A percentile compares a stretch with the other conserved stretches of the same genome.
Conservation (phyloP, 1,139 yeast species). For the Diutina neorugosa region DNA sequence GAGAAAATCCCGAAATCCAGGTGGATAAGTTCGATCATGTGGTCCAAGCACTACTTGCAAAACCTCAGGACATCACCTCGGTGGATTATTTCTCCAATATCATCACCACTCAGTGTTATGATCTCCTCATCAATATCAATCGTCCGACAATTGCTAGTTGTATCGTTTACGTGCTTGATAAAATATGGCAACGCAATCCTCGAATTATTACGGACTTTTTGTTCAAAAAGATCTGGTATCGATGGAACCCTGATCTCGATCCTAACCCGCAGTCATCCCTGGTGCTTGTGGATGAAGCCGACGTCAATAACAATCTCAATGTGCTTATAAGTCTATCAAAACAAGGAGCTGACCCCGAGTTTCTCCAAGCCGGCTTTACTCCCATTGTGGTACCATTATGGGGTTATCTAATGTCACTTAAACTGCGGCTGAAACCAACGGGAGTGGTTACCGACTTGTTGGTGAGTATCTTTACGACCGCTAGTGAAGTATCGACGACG, state of each 20-base stretch:
- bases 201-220: constrained; percentile 49
- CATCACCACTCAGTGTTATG: constrained; percentile 37
- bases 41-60: constrained; percentile 45
- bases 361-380: constrained; percentile 29
- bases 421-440: constrained; percentile 21
- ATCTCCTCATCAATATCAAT: constrained; percentile 44
- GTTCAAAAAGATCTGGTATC: constrained; percentile 33
- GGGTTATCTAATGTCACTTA: constrained; percentile 46
- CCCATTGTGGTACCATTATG: constrained; percentile 44
- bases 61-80: constrained; percentile 41
- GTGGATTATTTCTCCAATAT: constrained; percentile 30
- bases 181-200: constrained; percentile 40
- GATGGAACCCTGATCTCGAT: constrained; percentile 23
- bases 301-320: constrained; percentile 51
- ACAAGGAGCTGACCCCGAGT: constrained; percentile 30
- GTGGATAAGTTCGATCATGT: constrained; percentile 55
- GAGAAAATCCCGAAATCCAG: constrained; percentile 62
- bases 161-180: constrained; percentile 41
- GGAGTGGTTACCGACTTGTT: constrained; percentile 37
- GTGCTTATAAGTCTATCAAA: constrained; percentile 52
- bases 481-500: constrained; percentile 14
- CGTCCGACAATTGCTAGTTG: constrained; percentile 52
- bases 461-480: constrained; percentile 31
- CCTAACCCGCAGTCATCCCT: constrained; percentile 5
- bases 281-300: constrained; percentile 30